Evolutionary conservation across 768 basidiomycete species (phyloP), one percentile per base, ranked within the genome.

Genomic region (Boletellus ananas): DNA sequence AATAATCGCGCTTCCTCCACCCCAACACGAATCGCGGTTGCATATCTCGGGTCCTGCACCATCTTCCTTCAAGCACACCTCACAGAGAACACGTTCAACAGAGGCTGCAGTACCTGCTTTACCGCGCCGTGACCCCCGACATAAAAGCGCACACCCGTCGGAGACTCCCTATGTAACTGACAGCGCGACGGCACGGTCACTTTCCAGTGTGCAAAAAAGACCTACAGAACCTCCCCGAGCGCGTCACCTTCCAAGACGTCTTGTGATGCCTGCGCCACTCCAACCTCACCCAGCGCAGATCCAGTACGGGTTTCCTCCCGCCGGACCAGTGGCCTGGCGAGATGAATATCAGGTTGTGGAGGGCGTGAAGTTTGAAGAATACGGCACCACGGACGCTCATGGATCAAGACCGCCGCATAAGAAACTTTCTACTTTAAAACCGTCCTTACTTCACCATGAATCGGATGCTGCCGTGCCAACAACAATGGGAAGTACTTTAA

Each of bases 191-290:
- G 34, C 39, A 3, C 61, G 41, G 36, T 27, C 58, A 33, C 25
- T 51, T 23, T 49, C 49, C 35, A 20, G 29, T 41, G 10, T 43
- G 16, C 61, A 54, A 34, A 43, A 50, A 34, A 46, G 44, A 17
- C 33, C 47, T 33, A 37, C 44, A 20, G 59, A 57, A 23, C 53
- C 53, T 6, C 57, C 45, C 16, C 66, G 64, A 45, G 53, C 49
- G 20, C 66, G 57, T 35, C 70, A 82, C 64, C 58, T 82, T 37
- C 87, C 87, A 4, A 84, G 79, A 62, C 78, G 72, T 41, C 79
- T 89, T 23, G 80, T 88, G 37, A 89, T 89, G 87, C 87, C 87
- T 40, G 67, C 82, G 3, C 87, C 83, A 14, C 73, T 89, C 34
- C 80, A 81, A 59, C 67, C 66, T 51, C 61, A 62, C 23, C 51